phyloP scores from a whole-genome alignment of 1,284 basidiomycete species.

The Ganoderma resinaceum region DNA sequence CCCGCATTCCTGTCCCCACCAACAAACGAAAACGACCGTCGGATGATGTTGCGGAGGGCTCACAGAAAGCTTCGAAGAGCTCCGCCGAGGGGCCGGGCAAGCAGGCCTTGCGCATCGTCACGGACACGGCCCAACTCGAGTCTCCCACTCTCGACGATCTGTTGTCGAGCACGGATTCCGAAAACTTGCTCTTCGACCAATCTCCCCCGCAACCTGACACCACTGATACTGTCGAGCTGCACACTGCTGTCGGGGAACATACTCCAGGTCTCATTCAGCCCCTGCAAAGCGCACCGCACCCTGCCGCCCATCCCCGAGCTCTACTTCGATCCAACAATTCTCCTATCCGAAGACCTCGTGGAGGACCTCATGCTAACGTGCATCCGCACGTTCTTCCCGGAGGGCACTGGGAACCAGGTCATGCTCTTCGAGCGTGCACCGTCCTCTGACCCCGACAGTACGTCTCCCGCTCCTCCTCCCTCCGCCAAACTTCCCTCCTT shows the following conservation, averaged over 20 bases:
- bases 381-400: constrained; percentile 63
- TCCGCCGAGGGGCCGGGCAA: constrained; percentile 4
- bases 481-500: constrained; percentile 57
- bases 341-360: constrained; percentile 58
- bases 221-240: constrained; percentile 13
- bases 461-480: not conserved
- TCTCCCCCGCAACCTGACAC: constrained; percentile 19
- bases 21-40: constrained; percentile 24
- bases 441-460: too few relatives aligned
- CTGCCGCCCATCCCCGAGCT: constrained; percentile 70
- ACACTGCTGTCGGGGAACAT: constrained; percentile 4
- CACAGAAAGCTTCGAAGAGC: constrained; percentile 5
- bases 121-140: constrained; percentile 12
- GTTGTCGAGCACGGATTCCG: constrained; percentile 32
- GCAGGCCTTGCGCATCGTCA: constrained; percentile 20
- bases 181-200: constrained; percentile 53
- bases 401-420: constrained; percentile 65
- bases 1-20: constrained; percentile 5
- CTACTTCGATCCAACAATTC: constrained; percentile 61
- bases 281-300: constrained; percentile 42
- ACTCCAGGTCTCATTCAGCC: constrained; percentile 22
- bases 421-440: constrained; percentile 80
- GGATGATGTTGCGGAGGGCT: not conserved
- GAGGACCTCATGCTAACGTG: constrained; percentile 57
- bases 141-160: constrained; percentile 26